phyloP scores from a whole-genome alignment of 2,329 filamentous ascomycete genomes.

The Fusarium agapanthi region DNA sequence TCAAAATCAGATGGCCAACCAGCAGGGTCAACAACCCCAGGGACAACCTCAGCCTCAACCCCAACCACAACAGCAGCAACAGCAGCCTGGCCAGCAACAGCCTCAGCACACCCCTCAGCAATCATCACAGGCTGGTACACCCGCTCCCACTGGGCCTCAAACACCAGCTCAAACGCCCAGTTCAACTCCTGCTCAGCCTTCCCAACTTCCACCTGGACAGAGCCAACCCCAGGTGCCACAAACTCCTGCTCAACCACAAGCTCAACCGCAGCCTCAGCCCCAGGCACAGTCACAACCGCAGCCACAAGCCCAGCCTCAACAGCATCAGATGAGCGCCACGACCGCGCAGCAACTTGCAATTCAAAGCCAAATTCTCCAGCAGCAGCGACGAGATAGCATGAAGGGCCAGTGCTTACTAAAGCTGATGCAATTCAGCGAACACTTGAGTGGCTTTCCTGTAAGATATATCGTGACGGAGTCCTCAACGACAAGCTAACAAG shows the following conservation, averaged over 20 bases:
- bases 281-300: conserved; percentile 46
- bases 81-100: conserved; percentile 52
- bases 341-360: conserved; percentile 50
- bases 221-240: conserved; percentile 48
- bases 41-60: conserved; percentile 40
- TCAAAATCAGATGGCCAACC: conserved; percentile 44
- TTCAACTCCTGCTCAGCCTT: conserved; percentile 49
- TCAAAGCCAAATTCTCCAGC: conserved; percentile 50
- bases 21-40: conserved; percentile 44
- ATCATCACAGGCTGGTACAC: conserved; percentile 52
- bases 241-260: conserved; percentile 49
- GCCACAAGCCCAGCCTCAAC: conserved; percentile 44
- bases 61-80: conserved; percentile 38
- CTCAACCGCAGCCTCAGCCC: conserved; percentile 47
- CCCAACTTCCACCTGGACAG: conserved; percentile 45
- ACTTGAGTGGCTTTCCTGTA: conserved; percentile 66
- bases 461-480: conserved; percentile 27
- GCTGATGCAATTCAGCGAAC: conserved; percentile 70
- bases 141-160: conserved; percentile 56
- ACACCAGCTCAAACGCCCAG: conserved; percentile 57
- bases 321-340: conserved; percentile 44
- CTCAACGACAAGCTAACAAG: background rate
- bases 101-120: conserved; percentile 58
- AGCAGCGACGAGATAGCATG: conserved; percentile 60
- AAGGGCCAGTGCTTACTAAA: conserved; percentile 67